Percentiles rank a stretch among this genome's conserved stretches.
Conservation (phyloP, 805 yeast genomes). For the Nakazawaea laoshanensis region DNA sequence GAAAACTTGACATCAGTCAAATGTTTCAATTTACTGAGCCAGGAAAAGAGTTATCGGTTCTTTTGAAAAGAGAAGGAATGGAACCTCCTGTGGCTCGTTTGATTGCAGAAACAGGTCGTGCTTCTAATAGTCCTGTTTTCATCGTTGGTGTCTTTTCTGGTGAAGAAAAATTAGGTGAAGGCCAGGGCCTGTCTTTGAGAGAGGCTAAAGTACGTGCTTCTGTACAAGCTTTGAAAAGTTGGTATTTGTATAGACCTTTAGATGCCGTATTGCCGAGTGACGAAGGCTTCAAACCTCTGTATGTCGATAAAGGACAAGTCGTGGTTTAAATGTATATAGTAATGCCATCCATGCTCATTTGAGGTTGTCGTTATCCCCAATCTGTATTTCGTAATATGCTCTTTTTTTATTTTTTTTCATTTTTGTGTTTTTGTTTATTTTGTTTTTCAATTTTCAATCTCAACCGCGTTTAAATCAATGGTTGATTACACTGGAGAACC, state of each 20-base stretch:
- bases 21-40: slow-evolving; percentile 82
- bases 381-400: background rate
- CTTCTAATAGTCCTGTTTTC: slow-evolving; percentile 73
- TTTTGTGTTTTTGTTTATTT: background rate
- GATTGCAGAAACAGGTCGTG: slow-evolving; percentile 90
- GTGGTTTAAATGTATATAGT: slow-evolving; percentile 13
- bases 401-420: background rate
- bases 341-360: too few relatives aligned
- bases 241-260: slow-evolving; percentile 86
- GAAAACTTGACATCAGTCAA: slow-evolving; percentile 65
- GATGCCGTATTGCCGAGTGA: slow-evolving; percentile 59
- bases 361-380: too few relatives aligned
- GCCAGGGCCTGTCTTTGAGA: slow-evolving; percentile 80
- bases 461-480: too few relatives aligned
- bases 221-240: slow-evolving; percentile 81
- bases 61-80: slow-evolving; percentile 70
- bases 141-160: slow-evolving; percentile 92
- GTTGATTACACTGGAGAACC: too few relatives aligned
- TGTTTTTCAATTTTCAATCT: too few relatives aligned
- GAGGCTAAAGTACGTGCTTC: slow-evolving; percentile 93
- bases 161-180: slow-evolving; percentile 78
- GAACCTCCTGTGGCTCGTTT: slow-evolving; percentile 72
- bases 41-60: slow-evolving; percentile 68
- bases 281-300: slow-evolving; percentile 25
- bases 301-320: slow-evolving; percentile 26